Evolutionary conservation across 75 land plant genomes (phyloP).

Genomic region (Cupressus sempervirens): DNA sequence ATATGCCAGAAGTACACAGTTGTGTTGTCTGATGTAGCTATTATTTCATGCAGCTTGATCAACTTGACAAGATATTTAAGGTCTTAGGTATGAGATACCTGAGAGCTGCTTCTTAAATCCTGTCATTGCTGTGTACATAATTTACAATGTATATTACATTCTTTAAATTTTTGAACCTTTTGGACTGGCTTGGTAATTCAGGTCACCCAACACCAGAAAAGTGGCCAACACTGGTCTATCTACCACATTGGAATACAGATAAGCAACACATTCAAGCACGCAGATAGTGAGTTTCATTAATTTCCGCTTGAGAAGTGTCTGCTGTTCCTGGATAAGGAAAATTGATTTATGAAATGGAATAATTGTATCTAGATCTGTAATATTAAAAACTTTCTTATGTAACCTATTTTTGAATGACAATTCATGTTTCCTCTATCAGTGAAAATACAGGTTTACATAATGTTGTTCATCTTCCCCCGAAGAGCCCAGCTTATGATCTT

Average conservation of each 20-base stretch:
- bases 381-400: not conserved
- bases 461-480: slow-evolving; percentile 62
- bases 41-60: slow-evolving; percentile 62
- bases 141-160: not conserved
- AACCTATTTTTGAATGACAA: slow-evolving; percentile 1
- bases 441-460: slow-evolving; percentile 68
- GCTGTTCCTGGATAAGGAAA: not conserved
- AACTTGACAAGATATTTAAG: slow-evolving; percentile 93
- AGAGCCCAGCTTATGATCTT: slow-evolving; percentile 87
- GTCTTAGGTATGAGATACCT: slow-evolving; percentile 54
- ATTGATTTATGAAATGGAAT: not conserved
- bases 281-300: slow-evolving; percentile 52
- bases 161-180: not conserved
- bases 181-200: slow-evolving; percentile 11
- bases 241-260: slow-evolving; percentile 85
- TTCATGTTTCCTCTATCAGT: slow-evolving; percentile 27
- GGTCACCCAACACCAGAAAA: slow-evolving; percentile 86
- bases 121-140: not conserved
- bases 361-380: not conserved
- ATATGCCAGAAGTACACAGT: not conserved
- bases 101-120: not conserved
- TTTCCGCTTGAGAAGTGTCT: not conserved
- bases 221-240: slow-evolving; percentile 83
- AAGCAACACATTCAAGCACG: slow-evolving; percentile 64
- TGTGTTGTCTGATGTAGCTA: not conserved